Conservation (phyloP, 371 early-diverging fungal genomes). For the Rhizopus sp. region DNA sequence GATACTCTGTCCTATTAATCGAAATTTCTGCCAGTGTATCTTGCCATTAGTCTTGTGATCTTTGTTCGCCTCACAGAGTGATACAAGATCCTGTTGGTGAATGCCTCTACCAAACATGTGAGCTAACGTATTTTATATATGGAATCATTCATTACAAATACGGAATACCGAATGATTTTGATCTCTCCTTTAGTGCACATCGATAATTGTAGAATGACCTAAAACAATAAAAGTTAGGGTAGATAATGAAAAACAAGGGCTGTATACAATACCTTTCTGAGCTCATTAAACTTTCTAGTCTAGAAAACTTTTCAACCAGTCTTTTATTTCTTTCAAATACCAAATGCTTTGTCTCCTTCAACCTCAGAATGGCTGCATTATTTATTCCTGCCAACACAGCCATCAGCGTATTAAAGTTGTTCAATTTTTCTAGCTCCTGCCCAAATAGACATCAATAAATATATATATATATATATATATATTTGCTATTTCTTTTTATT, state of each 20-base stretch:
- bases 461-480: neutral
- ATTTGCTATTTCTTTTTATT: neutral
- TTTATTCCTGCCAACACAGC: constrained; percentile 71
- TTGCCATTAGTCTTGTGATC: constrained; percentile 53
- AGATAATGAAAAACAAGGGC: neutral
- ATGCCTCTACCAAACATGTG: constrained; percentile 40
- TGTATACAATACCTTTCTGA: constrained; percentile 45
- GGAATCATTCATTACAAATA: constrained; percentile 42
- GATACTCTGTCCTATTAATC: constrained; percentile 55
- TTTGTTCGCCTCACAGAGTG: constrained; percentile 57
- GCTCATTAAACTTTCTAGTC: constrained; percentile 65
- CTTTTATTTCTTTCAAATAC: constrained; percentile 40
- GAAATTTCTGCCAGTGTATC: constrained; percentile 63
- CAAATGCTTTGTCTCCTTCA: constrained; percentile 58
- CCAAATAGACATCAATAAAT: neutral
- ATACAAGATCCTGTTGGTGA: constrained; percentile 56
- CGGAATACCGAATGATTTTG: constrained; percentile 56
- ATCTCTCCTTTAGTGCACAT: constrained; percentile 46
- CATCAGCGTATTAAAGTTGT: constrained; percentile 71
- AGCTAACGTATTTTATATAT: neutral
- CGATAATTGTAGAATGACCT: constrained; percentile 66
- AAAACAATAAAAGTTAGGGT: neutral
- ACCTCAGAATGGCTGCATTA: constrained; percentile 59
- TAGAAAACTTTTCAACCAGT: constrained; percentile 50
- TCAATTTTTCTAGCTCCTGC: constrained; percentile 46